Evolutionary conservation across 805 yeast species (phyloP).

Genomic region (Isabelozyma gotoi): DNA sequence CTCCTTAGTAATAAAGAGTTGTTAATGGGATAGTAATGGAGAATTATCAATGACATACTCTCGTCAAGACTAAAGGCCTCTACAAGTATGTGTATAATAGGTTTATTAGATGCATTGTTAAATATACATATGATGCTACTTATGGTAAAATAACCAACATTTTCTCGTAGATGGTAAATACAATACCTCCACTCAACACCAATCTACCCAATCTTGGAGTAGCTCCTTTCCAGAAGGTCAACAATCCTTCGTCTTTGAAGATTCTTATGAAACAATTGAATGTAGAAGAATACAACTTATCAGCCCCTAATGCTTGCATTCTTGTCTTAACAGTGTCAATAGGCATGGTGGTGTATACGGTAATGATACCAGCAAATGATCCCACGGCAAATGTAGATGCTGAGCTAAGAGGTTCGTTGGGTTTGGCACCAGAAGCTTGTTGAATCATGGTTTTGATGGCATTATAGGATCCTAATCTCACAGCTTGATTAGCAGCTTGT

Average conservation of each 20-base stretch:
- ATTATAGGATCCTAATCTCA: slow-evolving; percentile 89
- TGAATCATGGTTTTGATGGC: slow-evolving; percentile 80
- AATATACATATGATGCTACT: neutral
- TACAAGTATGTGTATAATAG: no score
- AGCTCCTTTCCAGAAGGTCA: slow-evolving; percentile 97
- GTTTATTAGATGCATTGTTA: neutral
- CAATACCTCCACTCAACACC: slow-evolving; percentile 93
- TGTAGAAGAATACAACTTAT: slow-evolving; percentile 68
- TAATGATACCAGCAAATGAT: slow-evolving; percentile 83
- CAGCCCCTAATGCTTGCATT: slow-evolving; percentile 90
- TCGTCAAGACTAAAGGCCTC: no score
- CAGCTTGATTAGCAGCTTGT: slow-evolving; percentile 95
- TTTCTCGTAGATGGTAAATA: slow-evolving; percentile 93
- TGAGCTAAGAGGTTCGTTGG: slow-evolving; percentile 73
- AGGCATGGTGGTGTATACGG: slow-evolving; percentile 94
- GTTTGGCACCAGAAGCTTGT: slow-evolving; percentile 61
- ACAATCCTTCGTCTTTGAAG: slow-evolving; percentile 82
- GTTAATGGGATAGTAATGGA: no score
- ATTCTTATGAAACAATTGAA: slow-evolving; percentile 78
- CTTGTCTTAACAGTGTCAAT: slow-evolving; percentile 94
- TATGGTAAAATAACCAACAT: slow-evolving; percentile 61
- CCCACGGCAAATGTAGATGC: slow-evolving; percentile 85
- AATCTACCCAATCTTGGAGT: slow-evolving; percentile 94
- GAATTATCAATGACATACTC: no score
- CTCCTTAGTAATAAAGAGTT: no score